Evolutionary conservation across 2,329 filamentous ascomycete species (phyloP).

Genomic region (Aspergillus spinulosporus): DNA sequence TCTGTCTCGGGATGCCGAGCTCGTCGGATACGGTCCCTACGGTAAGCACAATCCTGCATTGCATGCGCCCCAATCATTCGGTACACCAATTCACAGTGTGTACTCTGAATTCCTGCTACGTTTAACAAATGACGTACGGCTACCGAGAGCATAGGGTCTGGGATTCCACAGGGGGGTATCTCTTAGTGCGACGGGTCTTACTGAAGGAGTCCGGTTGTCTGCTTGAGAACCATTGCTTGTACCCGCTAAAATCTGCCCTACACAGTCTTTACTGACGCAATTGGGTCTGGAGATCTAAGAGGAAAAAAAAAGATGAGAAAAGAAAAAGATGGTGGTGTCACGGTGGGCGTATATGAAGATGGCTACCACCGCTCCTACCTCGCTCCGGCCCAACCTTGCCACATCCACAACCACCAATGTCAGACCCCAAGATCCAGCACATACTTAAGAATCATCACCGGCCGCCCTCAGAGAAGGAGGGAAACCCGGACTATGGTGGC

Average conservation of each 20-base stretch:
- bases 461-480: not conserved
- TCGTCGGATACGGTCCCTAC: not conserved
- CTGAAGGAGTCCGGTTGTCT: not conserved
- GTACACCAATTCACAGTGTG: too few species aligned
- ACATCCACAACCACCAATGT: not conserved
- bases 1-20: not conserved
- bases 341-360: not conserved
- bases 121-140: not conserved
- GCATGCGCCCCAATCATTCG: too few species aligned
- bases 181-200: not conserved
- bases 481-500: constrained; percentile 1
- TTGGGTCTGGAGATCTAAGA: not conserved
- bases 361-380: not conserved
- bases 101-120: too few species aligned
- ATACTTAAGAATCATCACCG: not conserved
- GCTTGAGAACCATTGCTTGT: not conserved
- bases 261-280: not conserved
- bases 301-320: too few species aligned
- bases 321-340: not conserved
- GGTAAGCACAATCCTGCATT: too few species aligned
- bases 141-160: too few species aligned
- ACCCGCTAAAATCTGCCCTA: not conserved
- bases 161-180: not conserved
- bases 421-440: not conserved
- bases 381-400: not conserved